These are phyloP conservation scores for Schizosaccharomyces cryophilus DNA, from an alignment of 805 yeast genomes.

Conservation along the genomic window DNA sequence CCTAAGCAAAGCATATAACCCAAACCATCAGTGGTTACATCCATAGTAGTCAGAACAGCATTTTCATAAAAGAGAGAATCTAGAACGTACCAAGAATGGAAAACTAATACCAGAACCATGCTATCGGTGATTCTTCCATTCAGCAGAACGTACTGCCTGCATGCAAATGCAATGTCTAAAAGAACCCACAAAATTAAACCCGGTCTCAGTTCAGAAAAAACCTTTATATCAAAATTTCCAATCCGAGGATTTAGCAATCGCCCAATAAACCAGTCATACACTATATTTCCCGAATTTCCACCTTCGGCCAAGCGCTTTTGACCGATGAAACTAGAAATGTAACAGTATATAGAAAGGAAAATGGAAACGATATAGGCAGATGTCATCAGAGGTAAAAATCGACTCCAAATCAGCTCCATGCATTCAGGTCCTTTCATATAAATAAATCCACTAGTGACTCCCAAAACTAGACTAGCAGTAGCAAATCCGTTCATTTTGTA, in stretches of 20 bases:
- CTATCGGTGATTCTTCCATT: slow-evolving; percentile 45
- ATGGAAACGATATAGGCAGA: slow-evolving; percentile 42
- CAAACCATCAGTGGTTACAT: slow-evolving; percentile 85
- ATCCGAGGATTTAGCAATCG: slow-evolving; percentile 83
- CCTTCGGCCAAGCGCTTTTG: slow-evolving; percentile 53
- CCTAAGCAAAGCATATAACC: slow-evolving; percentile 94
- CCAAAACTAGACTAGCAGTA: not conserved
- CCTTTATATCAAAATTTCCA: slow-evolving; percentile 64
- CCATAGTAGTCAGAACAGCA: slow-evolving; percentile 84
- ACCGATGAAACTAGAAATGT: slow-evolving; percentile 34
- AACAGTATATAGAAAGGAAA: slow-evolving; percentile 37
- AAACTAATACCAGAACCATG: slow-evolving; percentile 34
- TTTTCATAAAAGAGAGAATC: slow-evolving; percentile 85
- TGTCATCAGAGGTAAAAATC: slow-evolving; percentile 39
- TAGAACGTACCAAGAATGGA: slow-evolving; percentile 63
- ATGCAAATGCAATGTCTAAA: slow-evolving; percentile 49
- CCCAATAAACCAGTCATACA: slow-evolving; percentile 82
- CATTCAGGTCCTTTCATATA: slow-evolving; percentile 18
- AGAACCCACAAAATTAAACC: slow-evolving; percentile 73
- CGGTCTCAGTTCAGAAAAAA: slow-evolving; percentile 84
- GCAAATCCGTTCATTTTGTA: slow-evolving; percentile 2
- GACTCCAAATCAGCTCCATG: slow-evolving; percentile 45
- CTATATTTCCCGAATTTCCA: slow-evolving; percentile 52
- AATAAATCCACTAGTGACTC: not conserved
- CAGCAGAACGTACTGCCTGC: slow-evolving; percentile 40